Evolutionary conservation across 192 early-diverging fungal species (phyloP).

Genomic region (Ambispora gerdemannii): DNA sequence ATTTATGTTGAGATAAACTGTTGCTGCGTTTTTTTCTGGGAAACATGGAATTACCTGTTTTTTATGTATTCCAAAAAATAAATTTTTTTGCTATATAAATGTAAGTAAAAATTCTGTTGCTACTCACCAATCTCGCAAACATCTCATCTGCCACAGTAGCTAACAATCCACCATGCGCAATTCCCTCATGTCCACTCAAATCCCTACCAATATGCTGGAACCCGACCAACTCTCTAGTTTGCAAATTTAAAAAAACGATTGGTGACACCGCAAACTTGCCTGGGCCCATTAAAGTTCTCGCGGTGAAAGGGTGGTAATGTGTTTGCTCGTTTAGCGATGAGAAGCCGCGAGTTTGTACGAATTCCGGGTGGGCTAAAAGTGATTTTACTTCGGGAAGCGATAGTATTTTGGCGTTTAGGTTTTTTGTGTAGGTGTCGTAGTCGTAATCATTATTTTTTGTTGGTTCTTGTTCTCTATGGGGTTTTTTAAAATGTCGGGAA

Average conservation of each 20-base stretch:
- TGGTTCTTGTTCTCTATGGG: too few species aligned
- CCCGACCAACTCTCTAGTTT: slow-evolving; percentile 42
- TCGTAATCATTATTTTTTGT: too few species aligned
- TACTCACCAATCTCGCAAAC: slow-evolving; percentile 38
- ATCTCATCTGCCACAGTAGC: slow-evolving; percentile 50
- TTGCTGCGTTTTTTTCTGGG: slow-evolving; percentile 68
- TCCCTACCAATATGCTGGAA: slow-evolving; percentile 66
- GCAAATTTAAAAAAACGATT: slow-evolving; percentile 50
- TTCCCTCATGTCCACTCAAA: slow-evolving; percentile 74
- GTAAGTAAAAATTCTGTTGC: not conserved
- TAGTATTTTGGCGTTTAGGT: too few species aligned
- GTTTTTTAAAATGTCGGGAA: too few species aligned
- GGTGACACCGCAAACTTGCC: slow-evolving; percentile 53
- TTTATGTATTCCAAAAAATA: not conserved
- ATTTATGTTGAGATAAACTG: slow-evolving; percentile 73
- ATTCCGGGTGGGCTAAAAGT: too few species aligned
- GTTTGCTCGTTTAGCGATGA: slow-evolving; percentile 34
- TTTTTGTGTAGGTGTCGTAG: too few species aligned
- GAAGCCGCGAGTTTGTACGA: too few species aligned
- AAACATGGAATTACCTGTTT: slow-evolving; percentile 49
- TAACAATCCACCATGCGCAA: slow-evolving; percentile 63
- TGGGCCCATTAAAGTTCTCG: slow-evolving; percentile 51
- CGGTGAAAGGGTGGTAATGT: slow-evolving; percentile 39
- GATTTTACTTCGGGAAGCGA: too few species aligned
- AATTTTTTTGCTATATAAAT: not conserved